These are phyloP conservation scores for Salix caprea DNA, from an alignment of 345 rosid species.

Conservation along the genomic window DNA sequence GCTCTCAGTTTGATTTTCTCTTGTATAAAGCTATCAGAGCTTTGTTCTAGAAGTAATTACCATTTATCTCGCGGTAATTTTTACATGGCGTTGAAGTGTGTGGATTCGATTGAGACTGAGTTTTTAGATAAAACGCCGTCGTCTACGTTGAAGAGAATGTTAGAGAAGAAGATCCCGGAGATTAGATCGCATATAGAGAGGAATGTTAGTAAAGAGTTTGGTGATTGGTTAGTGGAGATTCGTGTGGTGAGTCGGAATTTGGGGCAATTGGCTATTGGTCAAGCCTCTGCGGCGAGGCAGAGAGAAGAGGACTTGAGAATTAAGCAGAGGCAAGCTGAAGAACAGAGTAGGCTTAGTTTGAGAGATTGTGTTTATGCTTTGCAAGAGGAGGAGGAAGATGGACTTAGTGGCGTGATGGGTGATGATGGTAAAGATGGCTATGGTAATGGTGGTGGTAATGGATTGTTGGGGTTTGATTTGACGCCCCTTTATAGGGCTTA, in stretches of 20 bases:
- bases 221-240: constrained; percentile 97
- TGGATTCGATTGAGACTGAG: constrained; percentile 66
- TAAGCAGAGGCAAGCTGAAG: constrained; percentile 96
- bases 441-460: constrained; percentile 46
- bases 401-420: constrained; percentile 22
- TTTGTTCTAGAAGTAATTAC: constrained; percentile 65
- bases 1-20: constrained; percentile 53
- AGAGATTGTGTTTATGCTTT: constrained; percentile 83
- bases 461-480: constrained; percentile 65
- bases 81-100: constrained; percentile 86
- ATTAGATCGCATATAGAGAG: constrained; percentile 73
- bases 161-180: constrained; percentile 78
- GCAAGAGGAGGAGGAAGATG: constrained; percentile 70
- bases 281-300: constrained; percentile 88
- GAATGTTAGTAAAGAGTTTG: constrained; percentile 80
- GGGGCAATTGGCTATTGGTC: constrained; percentile 93
- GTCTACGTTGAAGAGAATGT: constrained; percentile 70
- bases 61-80: constrained; percentile 65
- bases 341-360: constrained; percentile 83
- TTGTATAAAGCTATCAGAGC: constrained; percentile 66
- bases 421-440: constrained; percentile 46
- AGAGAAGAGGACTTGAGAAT: constrained; percentile 90
- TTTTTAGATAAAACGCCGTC: constrained; percentile 64
- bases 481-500: constrained; percentile 83
- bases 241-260: constrained; percentile 85